These are phyloP conservation scores for Scenedesmus sp. DNA, from an alignment of 163 green algal species.

Conservation along the genomic window DNA sequence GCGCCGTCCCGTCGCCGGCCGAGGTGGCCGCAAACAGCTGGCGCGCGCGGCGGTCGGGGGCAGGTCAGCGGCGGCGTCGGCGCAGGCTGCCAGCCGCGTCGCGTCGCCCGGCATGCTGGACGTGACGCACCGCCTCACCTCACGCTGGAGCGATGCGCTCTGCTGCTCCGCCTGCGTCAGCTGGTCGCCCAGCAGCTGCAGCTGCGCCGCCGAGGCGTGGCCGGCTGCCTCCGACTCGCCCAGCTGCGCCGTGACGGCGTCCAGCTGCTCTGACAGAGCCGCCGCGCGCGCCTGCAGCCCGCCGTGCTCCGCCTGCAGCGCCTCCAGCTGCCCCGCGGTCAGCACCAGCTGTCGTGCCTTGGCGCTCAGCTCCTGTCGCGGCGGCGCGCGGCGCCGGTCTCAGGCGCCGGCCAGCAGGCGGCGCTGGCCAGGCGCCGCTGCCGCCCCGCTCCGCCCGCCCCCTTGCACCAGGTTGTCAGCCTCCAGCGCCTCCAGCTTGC, in stretches of 20 bases:
- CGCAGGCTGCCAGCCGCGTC: too few species aligned
- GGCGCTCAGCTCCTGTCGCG: slow-evolving; percentile 10
- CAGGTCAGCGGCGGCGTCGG: too few species aligned
- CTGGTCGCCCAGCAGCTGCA: not conserved
- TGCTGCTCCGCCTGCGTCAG: slow-evolving; percentile 2
- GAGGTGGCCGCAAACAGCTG: slow-evolving; percentile 16
- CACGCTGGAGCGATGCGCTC: too few species aligned
- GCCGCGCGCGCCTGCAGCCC: not conserved
- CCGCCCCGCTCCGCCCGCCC: too few species aligned
- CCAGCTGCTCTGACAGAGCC: slow-evolving; percentile 10
- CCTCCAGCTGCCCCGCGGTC: slow-evolving; percentile 7
- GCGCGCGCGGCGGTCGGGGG: too few species aligned
- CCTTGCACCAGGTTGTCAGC: slow-evolving; percentile 22
- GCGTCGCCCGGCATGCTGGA: not conserved
- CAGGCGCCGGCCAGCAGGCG: not conserved
- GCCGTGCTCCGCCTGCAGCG: slow-evolving; percentile 5
- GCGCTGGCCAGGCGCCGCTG: not conserved
- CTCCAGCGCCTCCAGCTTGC: slow-evolving; percentile 16
- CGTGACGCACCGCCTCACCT: slow-evolving; percentile 25
- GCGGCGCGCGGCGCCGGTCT: not conserved
- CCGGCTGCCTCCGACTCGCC: not conserved
- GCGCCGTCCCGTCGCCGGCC: slow-evolving; percentile 25
- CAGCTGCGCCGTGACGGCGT: not conserved
- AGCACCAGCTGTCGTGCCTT: slow-evolving; percentile 32
- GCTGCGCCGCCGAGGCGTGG: not conserved